Evolutionary conservation across 352 stramenopile species (phyloP).

Genomic region (Pythium pectinolyticum): DNA sequence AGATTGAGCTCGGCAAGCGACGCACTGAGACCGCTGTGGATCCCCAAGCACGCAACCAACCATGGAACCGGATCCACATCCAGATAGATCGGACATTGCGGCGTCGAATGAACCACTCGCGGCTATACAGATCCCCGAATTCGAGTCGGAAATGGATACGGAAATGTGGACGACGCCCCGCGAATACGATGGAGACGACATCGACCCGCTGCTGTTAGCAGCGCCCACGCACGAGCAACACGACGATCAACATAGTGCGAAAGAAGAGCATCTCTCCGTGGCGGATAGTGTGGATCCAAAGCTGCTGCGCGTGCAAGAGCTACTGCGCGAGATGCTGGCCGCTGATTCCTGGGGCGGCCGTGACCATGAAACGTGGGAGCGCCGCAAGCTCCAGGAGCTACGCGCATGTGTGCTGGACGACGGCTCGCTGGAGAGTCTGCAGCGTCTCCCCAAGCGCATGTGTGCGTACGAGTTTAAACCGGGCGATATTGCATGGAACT

Average conservation of each 20-base stretch:
- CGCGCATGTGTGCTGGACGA: slow-evolving; percentile 63
- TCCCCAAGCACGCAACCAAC: background rate
- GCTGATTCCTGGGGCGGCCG: slow-evolving; percentile 51
- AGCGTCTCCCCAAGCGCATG: slow-evolving; percentile 75
- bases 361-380: slow-evolving; percentile 53
- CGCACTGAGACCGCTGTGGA: background rate
- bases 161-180: slow-evolving; percentile 22
- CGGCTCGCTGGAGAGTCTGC: slow-evolving; percentile 51
- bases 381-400: slow-evolving; percentile 44
- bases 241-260: background rate
- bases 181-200: slow-evolving; percentile 5
- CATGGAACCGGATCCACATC: slow-evolving; percentile 19
- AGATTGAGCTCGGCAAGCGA: background rate
- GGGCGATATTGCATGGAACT: slow-evolving; percentile 98
- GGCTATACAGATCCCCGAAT: background rate
- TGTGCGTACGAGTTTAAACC: slow-evolving; percentile 93
- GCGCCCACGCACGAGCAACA: background rate
- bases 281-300: background rate
- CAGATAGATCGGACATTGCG: slow-evolving; percentile 4
- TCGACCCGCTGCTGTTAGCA: background rate
- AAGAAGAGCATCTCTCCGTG: background rate
- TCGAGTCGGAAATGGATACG: slow-evolving; percentile 25
- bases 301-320: slow-evolving; percentile 33
- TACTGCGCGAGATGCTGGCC: slow-evolving; percentile 62
- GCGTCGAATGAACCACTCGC: slow-evolving; percentile 21